Evolutionary conservation across 768 basidiomycete genomes (phyloP).

Genomic region (Rhodotorula taiwanensis): DNA sequence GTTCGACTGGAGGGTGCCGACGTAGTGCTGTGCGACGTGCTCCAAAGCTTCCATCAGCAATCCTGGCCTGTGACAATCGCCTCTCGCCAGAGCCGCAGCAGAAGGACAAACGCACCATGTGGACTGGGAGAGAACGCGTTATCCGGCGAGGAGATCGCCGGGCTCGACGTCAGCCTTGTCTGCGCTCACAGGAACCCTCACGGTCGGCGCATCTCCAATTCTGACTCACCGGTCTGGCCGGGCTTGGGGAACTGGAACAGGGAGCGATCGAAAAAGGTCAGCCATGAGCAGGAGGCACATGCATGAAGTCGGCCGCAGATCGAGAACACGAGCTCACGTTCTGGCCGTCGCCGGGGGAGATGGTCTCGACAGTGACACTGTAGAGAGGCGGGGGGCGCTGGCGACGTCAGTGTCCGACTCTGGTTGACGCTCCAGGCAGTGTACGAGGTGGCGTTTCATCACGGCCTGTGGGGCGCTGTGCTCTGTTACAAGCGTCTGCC

Average conservation of each 20-base stretch:
- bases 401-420: neutral
- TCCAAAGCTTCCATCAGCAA: too few species aligned
- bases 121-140: too few species aligned
- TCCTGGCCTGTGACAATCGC: too few species aligned
- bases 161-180: too few species aligned
- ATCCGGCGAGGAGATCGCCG: too few species aligned
- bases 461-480: too few species aligned
- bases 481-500: too few species aligned
- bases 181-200: too few species aligned
- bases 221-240: constrained; percentile 49
- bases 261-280: neutral
- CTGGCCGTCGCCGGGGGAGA: constrained; percentile 58
- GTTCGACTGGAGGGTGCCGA: constrained; percentile 45
- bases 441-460: neutral
- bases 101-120: too few species aligned
- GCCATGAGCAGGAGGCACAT: neutral
- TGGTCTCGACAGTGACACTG: constrained; percentile 58
- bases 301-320: neutral
- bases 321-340: constrained; percentile 10
- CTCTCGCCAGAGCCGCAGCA: too few species aligned
- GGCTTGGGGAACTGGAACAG: constrained; percentile 56
- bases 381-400: neutral
- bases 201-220: too few species aligned
- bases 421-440: neutral
- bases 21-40: constrained; percentile 62